Evolutionary conservation across 2,329 filamentous ascomycete genomes (phyloP), one percentile per base, ranked within the genome.

Genomic region (Chrysoporthe cubensis): DNA sequence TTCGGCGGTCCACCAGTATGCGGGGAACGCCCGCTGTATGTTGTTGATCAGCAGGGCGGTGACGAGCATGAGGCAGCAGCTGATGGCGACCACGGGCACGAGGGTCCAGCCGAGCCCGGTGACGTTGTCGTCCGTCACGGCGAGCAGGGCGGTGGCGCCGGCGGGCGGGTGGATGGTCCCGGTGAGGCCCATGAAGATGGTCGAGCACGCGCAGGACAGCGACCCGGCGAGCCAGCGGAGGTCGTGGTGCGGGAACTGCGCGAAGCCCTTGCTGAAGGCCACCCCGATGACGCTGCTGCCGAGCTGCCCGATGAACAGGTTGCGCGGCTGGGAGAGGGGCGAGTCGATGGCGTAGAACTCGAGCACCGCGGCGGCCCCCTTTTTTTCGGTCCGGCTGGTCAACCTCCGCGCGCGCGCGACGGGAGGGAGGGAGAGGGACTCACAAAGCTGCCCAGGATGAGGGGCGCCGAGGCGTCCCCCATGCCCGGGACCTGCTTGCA

Each of bases 291-390:
- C 48, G 13, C 87, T 84, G 1, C 89, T 83, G 54, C 93, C 76
- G 42, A 91, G 65, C 74, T 94, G 91, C n/a, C 90, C 89, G 7
- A 90, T 69, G 16, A 94, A 76, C 54, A 87, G 84, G 76, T 90
- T 92, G 34, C 91, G 88, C 0, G 91, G 91, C 74, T 94, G 91
- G 0, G 91, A 84, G 40, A 94, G 85, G 0, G 91, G 90, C 0
- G 90, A 90, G 62, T 91, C 88, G 72, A 93, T 89, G 59, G 87
- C 84, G 73, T 89, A 89, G 77, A 91, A 94, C 73, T 91, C 86
- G 48, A 94, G 84, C n/a, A 94, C 90, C 16, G 91, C 91, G 2
- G 90, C 88, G 4, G 91, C 91, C 63, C 91, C 91, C 89, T 91
- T 26, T 26, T 21, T 26, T 26, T 26, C 44, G 16, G 37, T 21